Percentiles rank a stretch among this genome's conserved stretches.
Evolutionary conservation across 257 asterid species (phyloP).

Genomic region (Solanum ossicruentum): DNA sequence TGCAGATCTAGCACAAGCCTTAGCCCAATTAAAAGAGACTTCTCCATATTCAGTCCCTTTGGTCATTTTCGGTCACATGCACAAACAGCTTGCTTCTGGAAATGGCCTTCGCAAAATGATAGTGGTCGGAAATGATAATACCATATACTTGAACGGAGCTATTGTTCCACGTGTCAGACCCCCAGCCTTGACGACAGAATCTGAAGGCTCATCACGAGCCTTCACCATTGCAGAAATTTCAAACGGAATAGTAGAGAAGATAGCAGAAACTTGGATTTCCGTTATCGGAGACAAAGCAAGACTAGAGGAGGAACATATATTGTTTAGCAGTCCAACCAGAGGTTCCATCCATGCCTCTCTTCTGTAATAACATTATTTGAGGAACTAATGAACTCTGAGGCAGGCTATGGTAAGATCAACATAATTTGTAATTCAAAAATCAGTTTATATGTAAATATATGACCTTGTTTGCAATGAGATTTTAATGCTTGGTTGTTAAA

Average conservation of each 20-base stretch:
- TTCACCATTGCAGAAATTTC: conserved; percentile 55
- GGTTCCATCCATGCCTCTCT: neutral
- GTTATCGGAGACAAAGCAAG: conserved; percentile 33
- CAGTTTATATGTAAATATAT: neutral
- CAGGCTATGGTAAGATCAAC: neutral
- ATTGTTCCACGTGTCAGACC: conserved; percentile 66
- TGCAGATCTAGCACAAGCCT: conserved; percentile 73
- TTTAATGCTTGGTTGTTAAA: neutral
- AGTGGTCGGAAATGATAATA: conserved; percentile 52
- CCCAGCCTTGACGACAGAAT: conserved; percentile 6
- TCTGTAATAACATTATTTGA: neutral
- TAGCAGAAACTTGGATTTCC: conserved; percentile 82
- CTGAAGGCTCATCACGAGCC: conserved; percentile 52
- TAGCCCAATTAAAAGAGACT: conserved; percentile 48
- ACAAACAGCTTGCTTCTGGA: conserved; percentile 58
- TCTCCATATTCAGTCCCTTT: conserved; percentile 35
- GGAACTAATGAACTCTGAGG: neutral
- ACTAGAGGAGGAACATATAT: conserved; percentile 35
- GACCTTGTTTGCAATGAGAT: neutral
- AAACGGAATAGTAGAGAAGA: conserved; percentile 42
- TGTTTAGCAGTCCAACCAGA: conserved; percentile 21
- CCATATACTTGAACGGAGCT: conserved; percentile 71
- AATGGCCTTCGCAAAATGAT: conserved; percentile 70
- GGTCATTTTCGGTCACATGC: conserved; percentile 99
- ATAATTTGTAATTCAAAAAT: neutral